phyloP scores from a whole-genome alignment of 2,329 filamentous ascomycete genomes.

The Parastagonospora avenae region DNA sequence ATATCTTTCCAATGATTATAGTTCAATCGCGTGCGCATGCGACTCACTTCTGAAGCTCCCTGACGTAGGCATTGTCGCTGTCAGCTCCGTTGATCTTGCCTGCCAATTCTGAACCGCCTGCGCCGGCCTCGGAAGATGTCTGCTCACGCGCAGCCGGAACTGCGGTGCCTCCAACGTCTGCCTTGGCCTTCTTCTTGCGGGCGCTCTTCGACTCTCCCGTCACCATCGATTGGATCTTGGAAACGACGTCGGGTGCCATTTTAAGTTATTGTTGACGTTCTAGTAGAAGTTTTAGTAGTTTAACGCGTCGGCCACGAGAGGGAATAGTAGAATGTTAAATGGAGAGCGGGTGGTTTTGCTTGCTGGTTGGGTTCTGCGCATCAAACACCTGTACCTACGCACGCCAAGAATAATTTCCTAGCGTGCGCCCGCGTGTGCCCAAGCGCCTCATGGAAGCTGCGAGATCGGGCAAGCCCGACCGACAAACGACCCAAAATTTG shows the following conservation, averaged over 20 bases:
- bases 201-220: conserved; percentile 60
- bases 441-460: conserved; percentile 16
- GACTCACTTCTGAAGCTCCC: conserved; percentile 88
- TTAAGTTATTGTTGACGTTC: conserved; percentile 12
- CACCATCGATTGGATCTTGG: conserved; percentile 67
- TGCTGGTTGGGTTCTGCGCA: neutral
- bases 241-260: conserved; percentile 61
- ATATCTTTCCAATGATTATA: conserved; percentile 1
- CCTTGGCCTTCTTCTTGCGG: conserved; percentile 59
- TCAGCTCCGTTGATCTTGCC: conserved; percentile 61
- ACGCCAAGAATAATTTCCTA: neutral
- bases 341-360: conserved; percentile 12
- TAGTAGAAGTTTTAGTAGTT: conserved; percentile 5
- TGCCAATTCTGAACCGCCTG: conserved; percentile 37
- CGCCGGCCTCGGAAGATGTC: conserved; percentile 36
- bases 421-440: neutral
- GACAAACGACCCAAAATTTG: no score
- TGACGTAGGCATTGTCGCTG: conserved; percentile 80
- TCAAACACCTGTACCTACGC: neutral
- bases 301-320: conserved; percentile 23
- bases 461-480: conserved; percentile 9
- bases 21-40: conserved; percentile 3
- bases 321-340: conserved; percentile 6
- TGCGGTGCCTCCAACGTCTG: conserved; percentile 47
- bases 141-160: conserved; percentile 49